Conservation (phyloP, 345 rosid genomes). For the Diplotaxis tenuifolia region DNA sequence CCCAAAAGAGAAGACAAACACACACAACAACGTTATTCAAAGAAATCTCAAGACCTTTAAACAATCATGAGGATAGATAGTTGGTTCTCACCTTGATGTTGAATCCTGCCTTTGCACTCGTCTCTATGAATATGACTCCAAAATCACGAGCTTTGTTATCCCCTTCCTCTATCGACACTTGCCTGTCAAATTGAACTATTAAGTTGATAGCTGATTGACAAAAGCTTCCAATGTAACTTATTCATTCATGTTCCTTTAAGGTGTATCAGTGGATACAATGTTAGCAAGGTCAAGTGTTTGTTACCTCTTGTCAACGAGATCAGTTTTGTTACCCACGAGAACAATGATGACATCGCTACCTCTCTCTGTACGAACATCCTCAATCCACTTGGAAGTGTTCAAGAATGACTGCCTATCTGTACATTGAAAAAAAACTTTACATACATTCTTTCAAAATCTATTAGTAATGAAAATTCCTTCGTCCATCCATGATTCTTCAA, state of each 20-base stretch:
- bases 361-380: slow-evolving; percentile 83
- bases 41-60: neutral
- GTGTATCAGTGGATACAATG: neutral
- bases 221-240: neutral
- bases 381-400: slow-evolving; percentile 91
- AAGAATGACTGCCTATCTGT: slow-evolving; percentile 87
- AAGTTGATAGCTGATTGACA: neutral
- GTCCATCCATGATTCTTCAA: no score
- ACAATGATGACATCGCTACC: slow-evolving; percentile 89
- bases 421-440: neutral
- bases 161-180: slow-evolving; percentile 96
- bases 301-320: slow-evolving; percentile 82
- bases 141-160: slow-evolving; percentile 76
- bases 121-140: slow-evolving; percentile 89
- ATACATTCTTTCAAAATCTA: neutral
- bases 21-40: neutral
- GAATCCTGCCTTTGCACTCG: slow-evolving; percentile 96
- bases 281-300: neutral
- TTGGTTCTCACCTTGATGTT: slow-evolving; percentile 67
- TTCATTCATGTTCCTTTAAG: neutral
- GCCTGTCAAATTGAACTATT: slow-evolving; percentile 46
- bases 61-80: neutral
- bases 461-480: neutral
- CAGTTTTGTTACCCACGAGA: slow-evolving; percentile 89
- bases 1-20: slow-evolving; percentile 13